Percentiles rank a stretch among this genome's conserved stretches.
Evolutionary conservation across 352 stramenopile species (phyloP).

Genomic region (Globisporangium radiosum): DNA sequence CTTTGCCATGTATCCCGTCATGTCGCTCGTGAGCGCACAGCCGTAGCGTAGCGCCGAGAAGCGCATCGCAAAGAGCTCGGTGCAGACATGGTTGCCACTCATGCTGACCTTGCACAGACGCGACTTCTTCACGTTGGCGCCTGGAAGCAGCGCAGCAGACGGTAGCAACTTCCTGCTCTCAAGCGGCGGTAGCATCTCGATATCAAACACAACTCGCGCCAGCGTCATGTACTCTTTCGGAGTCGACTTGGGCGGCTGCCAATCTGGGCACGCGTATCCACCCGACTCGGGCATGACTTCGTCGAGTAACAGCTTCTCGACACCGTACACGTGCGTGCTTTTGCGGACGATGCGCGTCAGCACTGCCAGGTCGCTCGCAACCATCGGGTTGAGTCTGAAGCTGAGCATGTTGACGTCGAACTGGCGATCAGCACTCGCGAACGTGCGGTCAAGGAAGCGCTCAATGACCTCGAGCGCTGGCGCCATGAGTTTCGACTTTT

Average conservation of each 20-base stretch:
- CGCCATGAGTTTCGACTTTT: neutral
- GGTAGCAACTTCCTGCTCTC: neutral
- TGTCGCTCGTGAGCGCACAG: neutral
- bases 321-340: neutral
- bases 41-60: constrained; percentile 1
- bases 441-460: constrained; percentile 7
- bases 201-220: neutral
- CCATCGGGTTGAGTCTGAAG: neutral
- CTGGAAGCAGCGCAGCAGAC: neutral
- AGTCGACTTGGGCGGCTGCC: neutral
- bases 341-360: constrained; percentile 7
- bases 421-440: constrained; percentile 1
- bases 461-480: constrained; percentile 5
- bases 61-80: neutral
- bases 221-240: neutral
- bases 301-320: constrained; percentile 2
- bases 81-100: neutral
- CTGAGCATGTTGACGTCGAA: constrained; percentile 1
- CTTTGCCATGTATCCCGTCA: neutral
- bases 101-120: neutral
- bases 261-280: neutral
- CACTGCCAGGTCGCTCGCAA: constrained; percentile 3
- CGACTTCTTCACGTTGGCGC: neutral
- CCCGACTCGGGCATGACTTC: neutral
- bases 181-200: neutral